Evolutionary conservation across 2,329 filamentous ascomycete genomes (phyloP).

Genomic region (Metarhizium guizhouense): DNA sequence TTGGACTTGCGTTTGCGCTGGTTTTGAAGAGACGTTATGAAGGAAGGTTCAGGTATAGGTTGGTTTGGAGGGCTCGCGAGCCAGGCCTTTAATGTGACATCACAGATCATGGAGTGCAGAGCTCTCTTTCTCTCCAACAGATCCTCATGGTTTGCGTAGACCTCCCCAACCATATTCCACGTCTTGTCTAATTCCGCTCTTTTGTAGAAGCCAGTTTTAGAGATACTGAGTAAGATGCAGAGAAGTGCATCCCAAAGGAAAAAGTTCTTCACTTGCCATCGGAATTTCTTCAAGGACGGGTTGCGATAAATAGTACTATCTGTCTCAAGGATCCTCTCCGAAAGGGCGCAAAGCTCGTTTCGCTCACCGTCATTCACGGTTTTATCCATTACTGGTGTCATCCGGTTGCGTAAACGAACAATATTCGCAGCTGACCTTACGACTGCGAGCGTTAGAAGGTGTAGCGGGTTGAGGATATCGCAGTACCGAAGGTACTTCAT

Average conservation of each 20-base stretch:
- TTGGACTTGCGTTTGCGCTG: neutral
- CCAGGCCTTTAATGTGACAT: conserved; percentile 25
- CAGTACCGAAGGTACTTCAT: conserved; percentile 34
- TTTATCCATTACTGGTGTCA: conserved; percentile 14
- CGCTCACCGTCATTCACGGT: conserved; percentile 15
- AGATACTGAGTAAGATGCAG: conserved; percentile 18
- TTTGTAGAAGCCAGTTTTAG: conserved; percentile 13
- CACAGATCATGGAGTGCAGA: conserved; percentile 19
- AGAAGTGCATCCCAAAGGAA: conserved; percentile 27
- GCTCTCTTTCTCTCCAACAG: conserved; percentile 17
- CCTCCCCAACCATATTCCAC: conserved; percentile 17
- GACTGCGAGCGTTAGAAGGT: conserved; percentile 20
- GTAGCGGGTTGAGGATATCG: conserved; percentile 30
- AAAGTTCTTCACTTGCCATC: conserved; percentile 23
- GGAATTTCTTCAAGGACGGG: conserved; percentile 14
- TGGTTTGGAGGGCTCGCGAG: conserved; percentile 10
- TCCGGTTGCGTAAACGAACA: conserved; percentile 14
- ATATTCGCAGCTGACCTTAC: conserved; percentile 18
- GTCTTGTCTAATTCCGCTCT: conserved; percentile 8
- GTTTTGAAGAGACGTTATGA: conserved; percentile 14
- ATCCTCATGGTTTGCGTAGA: conserved; percentile 20
- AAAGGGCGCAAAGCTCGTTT: conserved; percentile 19
- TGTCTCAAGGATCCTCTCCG: conserved; percentile 27
- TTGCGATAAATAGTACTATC: conserved; percentile 21
- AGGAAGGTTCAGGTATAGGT: conserved; percentile 10